A percentile compares a stretch with the other conserved stretches of the same genome.
These are phyloP conservation scores for Penicillium longicatenatum DNA, from an alignment of 495 filamentous ascomycete species.

Conservation along the genomic window DNA sequence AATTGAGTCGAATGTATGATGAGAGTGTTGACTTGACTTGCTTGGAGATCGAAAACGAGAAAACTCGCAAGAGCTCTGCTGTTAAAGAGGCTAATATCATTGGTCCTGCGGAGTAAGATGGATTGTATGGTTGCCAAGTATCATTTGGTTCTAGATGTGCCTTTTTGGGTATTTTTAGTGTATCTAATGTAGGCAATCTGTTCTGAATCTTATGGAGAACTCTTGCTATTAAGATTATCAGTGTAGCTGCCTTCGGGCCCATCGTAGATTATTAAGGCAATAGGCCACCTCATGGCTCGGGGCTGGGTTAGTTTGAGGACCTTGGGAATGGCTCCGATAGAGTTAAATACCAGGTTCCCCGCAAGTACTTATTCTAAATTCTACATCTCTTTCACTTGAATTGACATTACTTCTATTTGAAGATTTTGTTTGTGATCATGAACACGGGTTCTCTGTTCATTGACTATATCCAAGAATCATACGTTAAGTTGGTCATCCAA, in stretches of 20 bases:
- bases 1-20: too few species aligned
- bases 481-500: conserved; percentile 23
- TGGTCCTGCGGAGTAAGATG: conserved; percentile 29
- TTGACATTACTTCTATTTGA: not conserved
- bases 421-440: not conserved
- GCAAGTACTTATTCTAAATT: not conserved
- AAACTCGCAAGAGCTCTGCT: conserved; percentile 35
- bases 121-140: not conserved
- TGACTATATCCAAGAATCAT: conserved; percentile 24
- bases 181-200: not conserved
- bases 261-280: not conserved
- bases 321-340: not conserved
- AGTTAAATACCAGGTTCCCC: not conserved
- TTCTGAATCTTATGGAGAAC: not conserved
- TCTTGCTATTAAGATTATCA: not conserved
- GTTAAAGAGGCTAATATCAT: conserved; percentile 41
- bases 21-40: conserved; percentile 6
- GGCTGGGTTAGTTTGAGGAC: not conserved
- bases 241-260: not conserved
- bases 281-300: not conserved
- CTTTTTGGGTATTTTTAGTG: not conserved
- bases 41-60: conserved; percentile 35
- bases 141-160: not conserved
- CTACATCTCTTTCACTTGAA: too few species aligned
- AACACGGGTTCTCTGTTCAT: conserved; percentile 10